Base-by-base conservation (phyloP, 768 basidiomycete genomes). In the Psilocybe subaeruginosa region DNA sequence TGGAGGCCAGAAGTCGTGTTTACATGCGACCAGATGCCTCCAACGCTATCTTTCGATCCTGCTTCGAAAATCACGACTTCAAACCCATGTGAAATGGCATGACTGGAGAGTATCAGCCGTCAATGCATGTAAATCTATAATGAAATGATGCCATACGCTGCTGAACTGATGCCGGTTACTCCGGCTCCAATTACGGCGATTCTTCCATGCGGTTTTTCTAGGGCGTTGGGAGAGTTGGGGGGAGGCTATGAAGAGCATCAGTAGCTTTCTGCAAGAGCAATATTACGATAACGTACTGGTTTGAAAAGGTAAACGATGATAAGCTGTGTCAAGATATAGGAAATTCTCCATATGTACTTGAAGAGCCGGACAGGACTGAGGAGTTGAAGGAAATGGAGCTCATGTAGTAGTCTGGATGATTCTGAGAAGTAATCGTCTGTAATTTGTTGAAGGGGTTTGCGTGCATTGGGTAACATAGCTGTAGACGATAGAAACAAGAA, bases 101-200 rank as follows among this genome's bases (percentile, higher is more conserved):
- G 60, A 11, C 60, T 61, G 23, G 23, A 23, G 23, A 23, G 23
- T 23, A 23, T 23, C 23, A 23, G 23, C 2, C 23, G 23, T 23
- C 23, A 23, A 23, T 2, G 23, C 23, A 23, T 23, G 23, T 23
- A 23, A 23, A 23, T 23, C 23, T 23, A 23, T 23, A 23, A 23
- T 23, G 2, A 23, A 23, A 23, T 23, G 23, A 23, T 23, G 23
- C 23, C 23, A 23, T 23, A 23, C 23, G 23, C 23, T 23, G 82
- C 83, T 29, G 80, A 81, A n/a, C 81, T 82, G 12, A 85, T 69
- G 17, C 83, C 82, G 0, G 82, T 84, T 8, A 84, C 69, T 9
- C 84, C 83, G 1, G 82, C 80, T 7, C 83, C 82, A 51, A 84
- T 75, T 54, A 83, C 72, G 0, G 83, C 83, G 30, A 85, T 76